Evolutionary conservation across 225 moss, liverwort and hornwort species (phyloP).

Genomic region (Antitrichia curtipendula): DNA sequence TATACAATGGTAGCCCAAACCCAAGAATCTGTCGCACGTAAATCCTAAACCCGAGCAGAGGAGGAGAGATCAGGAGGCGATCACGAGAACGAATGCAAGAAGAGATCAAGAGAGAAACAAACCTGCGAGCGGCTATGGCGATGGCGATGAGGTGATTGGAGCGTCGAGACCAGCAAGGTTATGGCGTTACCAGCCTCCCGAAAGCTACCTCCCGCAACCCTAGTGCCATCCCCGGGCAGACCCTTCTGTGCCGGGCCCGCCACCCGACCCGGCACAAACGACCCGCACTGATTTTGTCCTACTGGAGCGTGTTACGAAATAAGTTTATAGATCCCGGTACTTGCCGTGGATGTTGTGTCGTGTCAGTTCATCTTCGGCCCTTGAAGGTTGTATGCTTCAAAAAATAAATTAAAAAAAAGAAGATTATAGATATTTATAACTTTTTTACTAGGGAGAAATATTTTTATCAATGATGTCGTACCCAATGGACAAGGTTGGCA

Average conservation of each 20-base stretch:
- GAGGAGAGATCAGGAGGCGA: not conserved
- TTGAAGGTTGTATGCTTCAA: no score
- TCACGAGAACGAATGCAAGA: not conserved
- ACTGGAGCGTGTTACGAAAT: not conserved
- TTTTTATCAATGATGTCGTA: not conserved
- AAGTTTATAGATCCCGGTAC: not conserved
- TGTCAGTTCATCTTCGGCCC: no score
- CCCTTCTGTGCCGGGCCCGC: not conserved
- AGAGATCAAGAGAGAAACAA: not conserved
- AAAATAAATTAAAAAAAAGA: no score
- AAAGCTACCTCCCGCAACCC: not conserved
- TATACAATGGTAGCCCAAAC: not conserved
- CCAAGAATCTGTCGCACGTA: not conserved
- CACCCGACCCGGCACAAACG: not conserved
- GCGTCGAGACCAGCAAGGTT: not conserved
- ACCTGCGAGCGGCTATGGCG: not conserved
- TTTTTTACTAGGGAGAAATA: not conserved
- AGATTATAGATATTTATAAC: not conserved
- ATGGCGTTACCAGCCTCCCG: not conserved
- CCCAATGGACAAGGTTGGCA: fast-evolving
- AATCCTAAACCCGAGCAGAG: no score
- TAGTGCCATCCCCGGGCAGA: not conserved
- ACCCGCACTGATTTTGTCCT: not conserved
- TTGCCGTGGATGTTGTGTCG: no score
- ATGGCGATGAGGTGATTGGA: not conserved